A percentile compares a stretch with the other conserved stretches of the same genome.
Conservation (phyloP, 352 stramenopile genomes). For the Phytophthora citricola region DNA sequence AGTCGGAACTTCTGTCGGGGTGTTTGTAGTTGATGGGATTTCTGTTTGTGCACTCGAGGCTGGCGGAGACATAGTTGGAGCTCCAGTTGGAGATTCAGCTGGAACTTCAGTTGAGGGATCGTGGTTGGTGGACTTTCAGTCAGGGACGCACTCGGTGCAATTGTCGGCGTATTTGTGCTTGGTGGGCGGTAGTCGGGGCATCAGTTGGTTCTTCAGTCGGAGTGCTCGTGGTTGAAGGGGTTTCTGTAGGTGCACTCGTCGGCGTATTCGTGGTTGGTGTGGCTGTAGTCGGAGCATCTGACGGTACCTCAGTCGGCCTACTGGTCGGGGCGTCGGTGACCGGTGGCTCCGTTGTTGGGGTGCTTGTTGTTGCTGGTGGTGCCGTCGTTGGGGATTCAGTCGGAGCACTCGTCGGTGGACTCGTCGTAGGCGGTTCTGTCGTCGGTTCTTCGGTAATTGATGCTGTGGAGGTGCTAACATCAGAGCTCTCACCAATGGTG, state of each 20-base stretch:
- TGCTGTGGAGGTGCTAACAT: constrained; percentile 1
- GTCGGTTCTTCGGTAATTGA: background rate
- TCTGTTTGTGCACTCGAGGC: background rate
- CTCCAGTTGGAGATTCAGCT: background rate
- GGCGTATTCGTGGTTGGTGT: background rate
- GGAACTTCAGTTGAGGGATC: background rate
- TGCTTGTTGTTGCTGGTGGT: background rate
- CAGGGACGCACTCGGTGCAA: background rate
- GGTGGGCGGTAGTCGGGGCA: background rate
- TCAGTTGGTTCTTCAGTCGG: constrained; percentile 1
- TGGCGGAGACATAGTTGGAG: background rate
- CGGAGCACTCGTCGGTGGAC: background rate
- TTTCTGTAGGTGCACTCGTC: background rate
- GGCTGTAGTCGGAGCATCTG: background rate
- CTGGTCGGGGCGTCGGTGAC: background rate
- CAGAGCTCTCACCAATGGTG: background rate
- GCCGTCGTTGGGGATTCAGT: background rate
- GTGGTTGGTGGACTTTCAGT: background rate
- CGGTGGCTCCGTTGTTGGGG: background rate
- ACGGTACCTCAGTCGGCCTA: background rate
- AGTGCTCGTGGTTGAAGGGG: background rate
- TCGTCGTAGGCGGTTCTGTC: background rate
- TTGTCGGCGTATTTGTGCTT: background rate
- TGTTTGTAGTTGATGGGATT: background rate
- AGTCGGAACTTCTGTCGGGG: background rate